A percentile compares a stretch with the other conserved stretches of the same genome.
Evolutionary conservation across 495 filamentous ascomycete genomes (phyloP).

Genomic region (Tuber microsphaerosporum): DNA sequence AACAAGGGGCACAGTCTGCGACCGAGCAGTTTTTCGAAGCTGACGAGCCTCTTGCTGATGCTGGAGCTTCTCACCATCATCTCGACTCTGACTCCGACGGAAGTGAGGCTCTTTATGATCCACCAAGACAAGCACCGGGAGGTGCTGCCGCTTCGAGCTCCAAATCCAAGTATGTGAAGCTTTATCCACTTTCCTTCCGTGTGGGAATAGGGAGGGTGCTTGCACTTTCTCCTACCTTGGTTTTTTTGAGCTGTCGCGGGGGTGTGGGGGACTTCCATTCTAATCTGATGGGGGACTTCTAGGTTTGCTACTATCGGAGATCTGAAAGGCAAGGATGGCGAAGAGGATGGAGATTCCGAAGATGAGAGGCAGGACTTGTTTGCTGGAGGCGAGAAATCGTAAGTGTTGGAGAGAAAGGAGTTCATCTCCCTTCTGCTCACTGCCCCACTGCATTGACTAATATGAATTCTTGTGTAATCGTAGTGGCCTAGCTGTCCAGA

Average conservation of each 20-base stretch:
- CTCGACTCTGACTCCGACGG: conserved; percentile 26
- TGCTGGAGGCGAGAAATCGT: conserved; percentile 90
- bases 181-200: neutral
- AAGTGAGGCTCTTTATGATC: conserved; percentile 20
- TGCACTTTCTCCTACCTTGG: neutral
- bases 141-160: conserved; percentile 16
- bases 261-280: neutral
- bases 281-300: conserved; percentile 13
- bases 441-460: conserved; percentile 13
- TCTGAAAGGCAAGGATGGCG: conserved; percentile 48
- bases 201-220: neutral
- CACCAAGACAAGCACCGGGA: conserved; percentile 7
- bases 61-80: conserved; percentile 4
- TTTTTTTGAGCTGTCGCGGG: neutral
- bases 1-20: conserved; percentile 28
- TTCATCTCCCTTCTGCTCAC: neutral
- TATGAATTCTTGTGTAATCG: conserved; percentile 1
- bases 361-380: conserved; percentile 72
- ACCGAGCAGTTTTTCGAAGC: conserved; percentile 33
- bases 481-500: conserved; percentile 78
- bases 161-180: conserved; percentile 28
- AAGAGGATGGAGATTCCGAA: conserved; percentile 56
- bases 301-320: conserved; percentile 55
- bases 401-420: conserved; percentile 12
- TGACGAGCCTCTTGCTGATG: conserved; percentile 19